These are phyloP conservation scores for Yamadazyma songkhlaensis DNA, from an alignment of 1,139 yeast species.

Conservation along the genomic window DNA sequence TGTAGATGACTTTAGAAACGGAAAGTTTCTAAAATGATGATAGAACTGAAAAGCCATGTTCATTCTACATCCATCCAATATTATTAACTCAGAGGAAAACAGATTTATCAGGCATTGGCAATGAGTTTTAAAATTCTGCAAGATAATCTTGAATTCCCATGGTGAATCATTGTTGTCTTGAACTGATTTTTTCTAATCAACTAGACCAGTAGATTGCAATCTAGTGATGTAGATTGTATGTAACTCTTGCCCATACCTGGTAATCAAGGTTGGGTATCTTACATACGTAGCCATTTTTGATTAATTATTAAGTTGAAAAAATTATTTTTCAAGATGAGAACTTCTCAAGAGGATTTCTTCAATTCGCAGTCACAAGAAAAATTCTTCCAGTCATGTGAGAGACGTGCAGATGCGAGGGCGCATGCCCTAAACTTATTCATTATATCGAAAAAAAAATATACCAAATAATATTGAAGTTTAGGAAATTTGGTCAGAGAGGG, in stretches of 20 bases:
- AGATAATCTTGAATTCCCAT: conserved; percentile 47
- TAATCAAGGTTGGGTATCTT: neutral
- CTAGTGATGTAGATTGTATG: neutral
- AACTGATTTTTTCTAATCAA: neutral
- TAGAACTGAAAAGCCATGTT: conserved; percentile 48
- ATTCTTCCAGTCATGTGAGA: too few species aligned
- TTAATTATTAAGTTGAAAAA: neutral
- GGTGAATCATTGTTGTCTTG: conserved; percentile 18
- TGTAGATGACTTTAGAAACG: conserved; percentile 19
- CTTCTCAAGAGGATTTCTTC: neutral
- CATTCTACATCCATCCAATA: conserved; percentile 36
- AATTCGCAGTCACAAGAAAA: conserved; percentile 1
- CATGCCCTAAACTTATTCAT: too few species aligned
- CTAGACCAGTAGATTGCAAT: neutral
- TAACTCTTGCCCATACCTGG: conserved; percentile 6
- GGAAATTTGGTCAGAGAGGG: too few species aligned
- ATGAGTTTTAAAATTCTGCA: conserved; percentile 36
- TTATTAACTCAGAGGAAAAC: conserved; percentile 44
- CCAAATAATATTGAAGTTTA: too few species aligned
- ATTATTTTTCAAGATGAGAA: conserved; percentile 4
- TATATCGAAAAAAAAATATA: too few species aligned
- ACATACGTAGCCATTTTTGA: conserved; percentile 19
- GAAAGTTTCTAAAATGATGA: conserved; percentile 25
- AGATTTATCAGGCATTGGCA: conserved; percentile 51
- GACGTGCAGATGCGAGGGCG: too few species aligned